Evolutionary conservation across 2,329 filamentous ascomycete genomes (phyloP), one percentile per base, ranked within the genome.

Genomic region (Geosmithia flava): DNA sequence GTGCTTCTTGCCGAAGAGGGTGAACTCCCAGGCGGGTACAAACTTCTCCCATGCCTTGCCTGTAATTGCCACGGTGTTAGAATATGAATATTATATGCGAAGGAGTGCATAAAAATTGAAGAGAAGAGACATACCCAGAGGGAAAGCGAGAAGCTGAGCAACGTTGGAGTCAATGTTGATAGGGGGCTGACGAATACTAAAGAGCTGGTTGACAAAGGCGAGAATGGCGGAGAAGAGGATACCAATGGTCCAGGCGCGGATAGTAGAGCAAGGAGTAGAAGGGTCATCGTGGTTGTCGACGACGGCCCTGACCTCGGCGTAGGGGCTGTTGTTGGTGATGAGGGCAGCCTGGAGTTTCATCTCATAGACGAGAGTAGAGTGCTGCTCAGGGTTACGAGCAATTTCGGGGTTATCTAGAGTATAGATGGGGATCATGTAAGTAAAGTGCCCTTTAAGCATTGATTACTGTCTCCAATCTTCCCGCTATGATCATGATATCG

Each of bases 261-360:
- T 68, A 0, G 76, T 79, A 8, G 70, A 71, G 41, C 64, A 66
- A 1, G 74, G 75, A 23, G 65, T 60, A 7, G 49, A 55, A 0
- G 72, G 68, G 51, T 76, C 69, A 50, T 79, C 76, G 33, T 72
- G 68, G 53, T 77, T 76, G 54, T 72, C 70, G 16, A 76, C 72
- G 2, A 76, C 71, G 8, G 74, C 69, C 17, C 74, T 70, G 5
- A 76, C 73, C 55, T 77, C 72, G 20, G 75, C 65, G 53, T 78
- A 79, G 1, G 76, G 76, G 10, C 70, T 75, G 58, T 76, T 72
- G 54, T 71, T 72, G 20, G 65, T 71, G 51, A 76, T 71, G 33
- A 76, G 62, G 1, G 72, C 68, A 0, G 71, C 67, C 55, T 76
- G 70, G 2, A 74, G 62, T 56, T 75, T 76, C 62, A 76, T 74